Percentiles rank a stretch among this genome's conserved stretches.
Conservation (phyloP, 805 yeast genomes). For the Teunomyces kruisii region DNA sequence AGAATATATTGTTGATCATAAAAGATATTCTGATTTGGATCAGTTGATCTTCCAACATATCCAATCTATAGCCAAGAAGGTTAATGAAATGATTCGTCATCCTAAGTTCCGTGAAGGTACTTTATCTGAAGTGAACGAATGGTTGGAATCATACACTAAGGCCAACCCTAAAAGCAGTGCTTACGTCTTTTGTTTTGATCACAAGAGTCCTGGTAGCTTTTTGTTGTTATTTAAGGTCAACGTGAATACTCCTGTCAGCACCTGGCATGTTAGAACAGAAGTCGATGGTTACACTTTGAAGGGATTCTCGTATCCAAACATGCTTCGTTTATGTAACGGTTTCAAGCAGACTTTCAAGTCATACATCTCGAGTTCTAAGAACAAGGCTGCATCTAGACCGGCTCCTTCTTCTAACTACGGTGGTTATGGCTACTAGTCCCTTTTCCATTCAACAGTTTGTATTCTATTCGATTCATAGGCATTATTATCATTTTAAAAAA, state of each 20-base stretch:
- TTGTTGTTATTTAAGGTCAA: conserved; percentile 81
- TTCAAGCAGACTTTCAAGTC: conserved; percentile 68
- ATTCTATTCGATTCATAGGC: conserved; percentile 5
- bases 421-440: conserved; percentile 22
- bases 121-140: conserved; percentile 73
- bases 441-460: conserved; percentile 3
- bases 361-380: conserved; percentile 21
- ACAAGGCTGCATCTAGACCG: conserved; percentile 11
- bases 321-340: conserved; percentile 87
- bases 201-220: conserved; percentile 93
- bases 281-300: conserved; percentile 82
- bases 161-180: conserved; percentile 90
- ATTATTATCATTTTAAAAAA: background rate
- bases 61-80: conserved; percentile 76
- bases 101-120: conserved; percentile 89
- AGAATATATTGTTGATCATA: conserved; percentile 63
- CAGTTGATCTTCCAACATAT: conserved; percentile 87
- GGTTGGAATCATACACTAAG: conserved; percentile 84
- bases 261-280: conserved; percentile 90
- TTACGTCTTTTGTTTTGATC: conserved; percentile 88
- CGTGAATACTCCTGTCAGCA: conserved; percentile 62
- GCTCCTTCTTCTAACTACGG: conserved; percentile 17
- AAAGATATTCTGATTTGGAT: conserved; percentile 82
- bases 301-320: conserved; percentile 84
- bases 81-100: conserved; percentile 79